phyloP scores from a whole-genome alignment of 257 asterid genomes.

The Nicotiana undulata region DNA sequence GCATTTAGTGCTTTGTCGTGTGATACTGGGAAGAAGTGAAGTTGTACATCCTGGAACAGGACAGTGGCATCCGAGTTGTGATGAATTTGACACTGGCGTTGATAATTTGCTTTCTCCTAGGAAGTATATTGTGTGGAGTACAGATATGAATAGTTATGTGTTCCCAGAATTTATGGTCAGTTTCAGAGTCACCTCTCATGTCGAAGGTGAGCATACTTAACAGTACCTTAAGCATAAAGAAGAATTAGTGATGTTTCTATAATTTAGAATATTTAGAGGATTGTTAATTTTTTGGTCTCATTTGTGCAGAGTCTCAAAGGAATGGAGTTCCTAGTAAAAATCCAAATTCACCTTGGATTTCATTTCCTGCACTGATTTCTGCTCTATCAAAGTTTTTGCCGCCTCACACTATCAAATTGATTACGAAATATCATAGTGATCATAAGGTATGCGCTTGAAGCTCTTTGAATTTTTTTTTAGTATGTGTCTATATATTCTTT shows the following conservation, averaged over 20 bases:
- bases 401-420: slow-evolving; percentile 13
- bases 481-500: background rate
- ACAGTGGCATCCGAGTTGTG: slow-evolving; percentile 23
- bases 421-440: slow-evolving; percentile 17
- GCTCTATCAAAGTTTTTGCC: slow-evolving; percentile 22
- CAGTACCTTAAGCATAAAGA: background rate
- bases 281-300: background rate
- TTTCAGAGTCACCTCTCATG: slow-evolving; percentile 11
- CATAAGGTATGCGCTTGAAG: slow-evolving; percentile 10
- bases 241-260: background rate
- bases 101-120: slow-evolving; percentile 22
- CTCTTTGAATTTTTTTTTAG: background rate
- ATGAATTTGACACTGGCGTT: slow-evolving; percentile 24
- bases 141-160: slow-evolving; percentile 19
- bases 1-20: slow-evolving; percentile 34
- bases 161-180: slow-evolving; percentile 27
- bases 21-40: slow-evolving; percentile 28
- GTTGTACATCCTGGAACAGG: slow-evolving; percentile 22
- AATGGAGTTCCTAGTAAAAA: background rate
- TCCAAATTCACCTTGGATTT: slow-evolving; percentile 36
- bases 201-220: slow-evolving; percentile 1
- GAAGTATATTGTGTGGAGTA: slow-evolving; percentile 26
- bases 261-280: background rate
- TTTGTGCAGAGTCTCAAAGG: background rate
- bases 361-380: slow-evolving; percentile 22